Conservation (phyloP, 306 rosid genomes). For the Dryas alaskensis region DNA sequence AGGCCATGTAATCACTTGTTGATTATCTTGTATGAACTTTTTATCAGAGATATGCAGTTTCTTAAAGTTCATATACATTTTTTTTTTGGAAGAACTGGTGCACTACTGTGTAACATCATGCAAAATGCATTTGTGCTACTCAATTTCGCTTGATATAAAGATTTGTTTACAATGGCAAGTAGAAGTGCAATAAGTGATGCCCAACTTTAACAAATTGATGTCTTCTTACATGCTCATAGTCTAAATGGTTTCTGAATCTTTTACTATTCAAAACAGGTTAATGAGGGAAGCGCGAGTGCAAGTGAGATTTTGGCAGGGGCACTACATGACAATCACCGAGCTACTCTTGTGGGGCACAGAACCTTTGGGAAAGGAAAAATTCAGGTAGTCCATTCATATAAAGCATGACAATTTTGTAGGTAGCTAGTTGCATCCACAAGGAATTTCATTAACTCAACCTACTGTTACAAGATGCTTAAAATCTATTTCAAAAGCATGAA, state of each 20-base stretch:
- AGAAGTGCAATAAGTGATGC: background rate
- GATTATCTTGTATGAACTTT: background rate
- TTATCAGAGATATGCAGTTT: background rate
- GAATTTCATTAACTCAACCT: background rate
- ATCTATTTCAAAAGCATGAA: background rate
- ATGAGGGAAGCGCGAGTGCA: slow-evolving; percentile 99
- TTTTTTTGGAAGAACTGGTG: background rate
- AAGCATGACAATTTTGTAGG: background rate
- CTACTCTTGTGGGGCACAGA: slow-evolving; percentile 80
- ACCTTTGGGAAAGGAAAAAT: slow-evolving; percentile 99
- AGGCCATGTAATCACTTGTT: background rate
- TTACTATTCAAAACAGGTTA: slow-evolving; percentile 51
- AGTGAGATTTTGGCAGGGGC: slow-evolving; percentile 98
- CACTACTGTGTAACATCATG: background rate
- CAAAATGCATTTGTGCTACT: background rate
- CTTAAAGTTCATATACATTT: background rate
- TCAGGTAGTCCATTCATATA: slow-evolving; percentile 47
- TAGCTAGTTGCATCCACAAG: background rate
- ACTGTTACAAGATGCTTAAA: background rate
- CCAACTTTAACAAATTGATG: background rate
- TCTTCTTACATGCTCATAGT: background rate
- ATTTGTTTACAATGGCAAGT: background rate
- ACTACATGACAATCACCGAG: slow-evolving; percentile 87
- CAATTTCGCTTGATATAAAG: background rate
- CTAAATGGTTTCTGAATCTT: background rate